Percentiles rank a stretch among this genome's conserved stretches.
These are phyloP conservation scores for Claviceps humidiphila DNA, from an alignment of 2,329 filamentous ascomycete genomes.

Conservation along the genomic window DNA sequence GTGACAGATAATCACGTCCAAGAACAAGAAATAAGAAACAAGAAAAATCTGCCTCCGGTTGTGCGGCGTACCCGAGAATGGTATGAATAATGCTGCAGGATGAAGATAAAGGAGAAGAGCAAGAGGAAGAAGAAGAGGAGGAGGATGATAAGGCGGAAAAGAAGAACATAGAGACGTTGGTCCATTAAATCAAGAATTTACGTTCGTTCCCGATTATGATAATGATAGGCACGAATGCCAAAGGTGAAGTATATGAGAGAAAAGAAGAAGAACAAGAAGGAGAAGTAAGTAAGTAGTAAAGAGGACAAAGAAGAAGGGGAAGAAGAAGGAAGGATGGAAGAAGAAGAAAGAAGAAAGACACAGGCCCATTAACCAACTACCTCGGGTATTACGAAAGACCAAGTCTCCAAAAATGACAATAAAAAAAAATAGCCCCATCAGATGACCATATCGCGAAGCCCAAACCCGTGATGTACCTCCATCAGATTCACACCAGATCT, in stretches of 20 bases:
- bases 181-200: neutral
- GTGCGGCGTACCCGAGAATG: no score
- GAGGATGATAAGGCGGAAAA: neutral
- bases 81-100: no score
- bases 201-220: no score
- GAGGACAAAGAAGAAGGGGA: no score
- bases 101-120: neutral
- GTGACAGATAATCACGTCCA: no score
- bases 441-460: neutral
- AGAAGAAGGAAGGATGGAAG: no score
- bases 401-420: no score
- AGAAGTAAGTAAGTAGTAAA: neutral
- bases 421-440: no score
- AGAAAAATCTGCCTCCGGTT: no score
- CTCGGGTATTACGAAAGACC: neutral
- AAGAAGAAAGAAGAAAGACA: neutral
- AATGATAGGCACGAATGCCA: no score
- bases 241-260: neutral
- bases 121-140: neutral
- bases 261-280: neutral
- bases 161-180: neutral
- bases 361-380: neutral
- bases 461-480: neutral
- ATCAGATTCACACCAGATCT: neutral
- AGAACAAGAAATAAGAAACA: no score